Conservation (phyloP, 2,329 filamentous ascomycete genomes). For the Furcasterigmium sp. region DNA sequence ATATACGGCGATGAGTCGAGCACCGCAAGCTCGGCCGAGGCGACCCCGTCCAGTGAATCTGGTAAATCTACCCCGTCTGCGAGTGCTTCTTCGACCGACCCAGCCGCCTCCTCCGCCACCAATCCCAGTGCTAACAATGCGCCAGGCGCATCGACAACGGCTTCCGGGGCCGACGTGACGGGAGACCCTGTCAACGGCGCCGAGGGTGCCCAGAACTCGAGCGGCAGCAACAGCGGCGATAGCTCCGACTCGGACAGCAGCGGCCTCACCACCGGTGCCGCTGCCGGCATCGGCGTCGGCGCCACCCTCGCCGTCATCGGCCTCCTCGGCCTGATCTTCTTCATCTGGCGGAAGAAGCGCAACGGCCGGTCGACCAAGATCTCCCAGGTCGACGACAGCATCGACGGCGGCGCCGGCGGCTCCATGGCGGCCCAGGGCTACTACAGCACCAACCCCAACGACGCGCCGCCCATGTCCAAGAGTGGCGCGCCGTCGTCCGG, state of each 20-base stretch:
- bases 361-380: not conserved
- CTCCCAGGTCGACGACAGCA: not conserved
- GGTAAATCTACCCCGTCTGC: conserved; percentile 5
- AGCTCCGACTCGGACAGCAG: not conserved
- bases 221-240: not conserved
- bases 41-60: conserved; percentile 8
- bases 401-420: not conserved
- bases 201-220: not conserved
- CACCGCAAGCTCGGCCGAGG: not conserved
- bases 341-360: conserved; percentile 22
- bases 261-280: conserved; percentile 20
- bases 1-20: conserved; percentile 17
- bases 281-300: conserved; percentile 24
- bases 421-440: too few species aligned
- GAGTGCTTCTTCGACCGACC: too few species aligned
- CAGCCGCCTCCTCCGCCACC: too few species aligned
- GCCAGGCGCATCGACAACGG: not conserved
- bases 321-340: conserved; percentile 12
- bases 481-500: not conserved
- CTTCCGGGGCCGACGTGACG: not conserved
- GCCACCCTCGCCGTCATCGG: conserved; percentile 18
- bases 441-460: too few species aligned
- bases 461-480: not conserved
- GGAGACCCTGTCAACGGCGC: too few species aligned
- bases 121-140: too few species aligned